Evolutionary conservation across 2,329 filamentous ascomycete genomes (phyloP).

Genomic region (Scytalidium lignicola): DNA sequence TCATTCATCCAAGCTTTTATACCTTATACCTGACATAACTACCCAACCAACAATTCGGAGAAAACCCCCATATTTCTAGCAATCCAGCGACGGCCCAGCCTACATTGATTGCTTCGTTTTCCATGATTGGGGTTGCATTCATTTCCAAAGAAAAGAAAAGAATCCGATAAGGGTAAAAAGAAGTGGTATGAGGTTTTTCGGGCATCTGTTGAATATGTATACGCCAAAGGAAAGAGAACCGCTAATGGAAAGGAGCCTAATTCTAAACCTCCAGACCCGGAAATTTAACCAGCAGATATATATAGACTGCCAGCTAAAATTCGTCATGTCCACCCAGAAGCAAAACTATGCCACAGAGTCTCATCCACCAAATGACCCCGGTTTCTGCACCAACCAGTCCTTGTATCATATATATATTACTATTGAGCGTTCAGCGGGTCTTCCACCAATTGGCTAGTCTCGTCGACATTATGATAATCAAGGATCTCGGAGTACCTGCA

Average conservation of each 20-base stretch:
- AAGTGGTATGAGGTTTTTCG: too few species aligned
- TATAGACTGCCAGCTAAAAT: neutral
- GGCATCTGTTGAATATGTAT: too few species aligned
- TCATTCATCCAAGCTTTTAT: neutral
- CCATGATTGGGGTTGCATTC: too few species aligned
- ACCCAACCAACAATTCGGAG: neutral
- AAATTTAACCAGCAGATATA: neutral
- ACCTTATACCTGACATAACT: neutral
- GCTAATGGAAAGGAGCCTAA: neutral
- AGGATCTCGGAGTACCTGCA: conserved; percentile 96
- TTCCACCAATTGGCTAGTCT: conserved; percentile 5
- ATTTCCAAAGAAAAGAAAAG: too few species aligned
- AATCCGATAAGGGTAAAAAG: too few species aligned
- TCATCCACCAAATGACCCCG: neutral
- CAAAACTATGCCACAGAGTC: neutral
- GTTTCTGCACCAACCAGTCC: neutral
- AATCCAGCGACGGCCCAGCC: neutral
- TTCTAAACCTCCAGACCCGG: neutral
- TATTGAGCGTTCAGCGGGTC: conserved; percentile 16
- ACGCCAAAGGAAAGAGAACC: too few species aligned
- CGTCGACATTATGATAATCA: conserved; percentile 93
- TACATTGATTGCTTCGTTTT: too few species aligned
- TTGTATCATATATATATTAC: neutral
- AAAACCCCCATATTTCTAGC: neutral
- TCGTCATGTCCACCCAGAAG: neutral